Evolutionary conservation across 2,329 filamentous ascomycete species (phyloP).

Genomic region (Aspergillus neoniger): DNA sequence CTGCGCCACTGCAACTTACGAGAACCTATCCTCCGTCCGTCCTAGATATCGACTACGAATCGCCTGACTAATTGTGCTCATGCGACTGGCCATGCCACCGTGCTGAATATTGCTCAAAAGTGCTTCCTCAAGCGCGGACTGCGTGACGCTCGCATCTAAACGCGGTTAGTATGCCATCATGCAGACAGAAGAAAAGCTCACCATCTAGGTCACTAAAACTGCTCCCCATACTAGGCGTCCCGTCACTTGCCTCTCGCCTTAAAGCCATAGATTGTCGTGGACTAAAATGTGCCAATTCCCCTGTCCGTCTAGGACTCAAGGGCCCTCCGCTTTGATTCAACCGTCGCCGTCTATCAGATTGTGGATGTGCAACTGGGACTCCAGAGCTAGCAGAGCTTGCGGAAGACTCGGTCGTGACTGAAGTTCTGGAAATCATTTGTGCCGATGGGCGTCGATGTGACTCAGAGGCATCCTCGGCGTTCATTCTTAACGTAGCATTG

Average conservation of each 20-base stretch:
- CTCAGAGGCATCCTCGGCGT: conserved; percentile 30
- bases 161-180: background rate
- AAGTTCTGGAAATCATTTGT: conserved; percentile 21
- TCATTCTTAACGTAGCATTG: conserved; percentile 45
- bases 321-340: conserved; percentile 19
- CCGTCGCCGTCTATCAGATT: conserved; percentile 22
- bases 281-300: conserved; percentile 51
- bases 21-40: background rate
- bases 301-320: conserved; percentile 50
- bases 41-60: conserved; percentile 54
- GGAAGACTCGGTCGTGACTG: conserved; percentile 32
- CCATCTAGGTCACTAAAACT: conserved; percentile 68
- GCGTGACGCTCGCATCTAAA: conserved; percentile 63
- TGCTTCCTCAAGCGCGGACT: conserved; percentile 66
- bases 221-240: conserved; percentile 64
- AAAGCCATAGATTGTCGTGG: conserved; percentile 44
- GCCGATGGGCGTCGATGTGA: conserved; percentile 33
- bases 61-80: conserved; percentile 56
- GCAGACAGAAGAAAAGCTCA: conserved; percentile 28
- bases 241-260: conserved; percentile 53
- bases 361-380: conserved; percentile 27
- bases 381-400: conserved; percentile 43
- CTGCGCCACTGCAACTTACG: background rate
- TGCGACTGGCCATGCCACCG: conserved; percentile 50
- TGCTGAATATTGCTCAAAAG: conserved; percentile 64